Percentiles rank a stretch among this genome's conserved stretches.
These are phyloP conservation scores for Yarrowia deformans DNA, from an alignment of 805 yeast species.

Conservation along the genomic window DNA sequence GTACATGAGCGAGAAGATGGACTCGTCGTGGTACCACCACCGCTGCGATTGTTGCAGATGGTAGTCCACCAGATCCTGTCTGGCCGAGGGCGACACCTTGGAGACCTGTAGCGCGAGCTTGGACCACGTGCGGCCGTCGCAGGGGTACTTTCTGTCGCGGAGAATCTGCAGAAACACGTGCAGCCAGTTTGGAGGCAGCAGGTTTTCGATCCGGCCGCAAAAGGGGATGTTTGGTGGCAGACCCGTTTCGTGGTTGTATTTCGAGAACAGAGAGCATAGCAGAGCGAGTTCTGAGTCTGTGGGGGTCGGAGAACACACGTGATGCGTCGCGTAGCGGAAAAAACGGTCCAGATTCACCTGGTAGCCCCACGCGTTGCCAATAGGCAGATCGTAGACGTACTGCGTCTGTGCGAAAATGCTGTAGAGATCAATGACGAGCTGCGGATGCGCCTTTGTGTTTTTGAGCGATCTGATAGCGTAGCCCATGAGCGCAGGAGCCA, in stretches of 20 bases:
- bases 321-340: conserved; percentile 5
- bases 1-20: conserved; percentile 22
- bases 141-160: conserved; percentile 22
- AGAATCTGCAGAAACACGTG: conserved; percentile 29
- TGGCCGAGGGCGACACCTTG: conserved; percentile 17
- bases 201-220: conserved; percentile 1
- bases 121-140: not conserved
- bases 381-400: conserved; percentile 18
- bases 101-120: not conserved
- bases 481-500: conserved; percentile 22
- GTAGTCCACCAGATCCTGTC: conserved; percentile 29
- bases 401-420: conserved; percentile 26
- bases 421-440: conserved; percentile 25
- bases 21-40: conserved; percentile 33
- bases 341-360: conserved; percentile 19
- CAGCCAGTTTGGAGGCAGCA: conserved; percentile 19
- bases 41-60: conserved; percentile 24
- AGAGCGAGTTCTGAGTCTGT: not conserved
- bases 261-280: conserved; percentile 9
- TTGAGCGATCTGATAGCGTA: not conserved
- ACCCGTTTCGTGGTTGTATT: conserved; percentile 32
- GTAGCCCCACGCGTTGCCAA: conserved; percentile 36
- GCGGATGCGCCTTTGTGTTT: not conserved
- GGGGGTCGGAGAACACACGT: conserved; percentile 2
- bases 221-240: conserved; percentile 29